Evolutionary conservation across 106 monocot genomes (phyloP), one percentile per base, ranked within the genome.

Genomic region (Xerophyta viscosa): DNA sequence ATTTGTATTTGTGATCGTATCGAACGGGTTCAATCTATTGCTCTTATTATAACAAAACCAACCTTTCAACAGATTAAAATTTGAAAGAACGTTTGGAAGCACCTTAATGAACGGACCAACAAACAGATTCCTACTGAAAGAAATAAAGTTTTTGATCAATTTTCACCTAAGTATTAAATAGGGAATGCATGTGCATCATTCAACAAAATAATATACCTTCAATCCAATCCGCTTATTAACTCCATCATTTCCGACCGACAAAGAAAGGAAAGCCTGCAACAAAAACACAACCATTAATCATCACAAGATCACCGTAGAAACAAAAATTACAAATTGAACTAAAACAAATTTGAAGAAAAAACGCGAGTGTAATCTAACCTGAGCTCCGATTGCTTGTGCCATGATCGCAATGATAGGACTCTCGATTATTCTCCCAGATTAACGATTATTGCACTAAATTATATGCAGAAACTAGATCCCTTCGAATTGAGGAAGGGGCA

Each of bases 321-420:
- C 43, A 44, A 14, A 46, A 46, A 46, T 2, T 19, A 13, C 46
- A 13, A 46, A 46, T 18, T 0, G 8, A 46, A 17, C 9, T 18
- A 46, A 46, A 46, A 46, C 15, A 46, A n/a, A 36, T n/a, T n/a
- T n/a, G 19, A 23, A 47, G 28, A 9, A 6, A 36, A 36, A 36
- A 36, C 39, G 10, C 39, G 10, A 7, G 15, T 39, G n/a, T n/a
- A n/a, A n/a, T 3, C 24, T 20, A 3, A 68, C 68, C 59, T 51
- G 60, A 46, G 59, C 36, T 33, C 42, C 52, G n/a, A 60, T 26
- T 12, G 42, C 17, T 24, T 59, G 59, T 29, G 68, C 60, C 68
- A 68, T 68, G 52, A 42, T 59, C 58, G 39, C 22, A 46, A 19
- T 44, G 8, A 3, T 3, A 39, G 15, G 39, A 39, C 33, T 36